Base-by-base conservation (phyloP, 108 stramenopile genomes). In the Skeletonema marinoi region DNA sequence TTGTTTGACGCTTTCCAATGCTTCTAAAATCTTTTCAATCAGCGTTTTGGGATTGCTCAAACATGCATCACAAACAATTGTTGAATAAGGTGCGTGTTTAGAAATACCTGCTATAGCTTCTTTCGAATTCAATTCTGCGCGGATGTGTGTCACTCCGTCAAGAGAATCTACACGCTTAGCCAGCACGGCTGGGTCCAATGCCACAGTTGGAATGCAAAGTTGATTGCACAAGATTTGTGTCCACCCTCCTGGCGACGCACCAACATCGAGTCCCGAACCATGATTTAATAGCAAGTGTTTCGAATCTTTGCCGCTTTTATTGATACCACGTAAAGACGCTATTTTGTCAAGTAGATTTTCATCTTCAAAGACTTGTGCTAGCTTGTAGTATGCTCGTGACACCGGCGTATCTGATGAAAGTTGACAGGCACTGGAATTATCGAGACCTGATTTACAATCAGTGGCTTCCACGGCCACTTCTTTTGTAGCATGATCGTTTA, bases 171-270 rank as follows among this genome's bases (percentile, higher is more conserved):
- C 83, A 21, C 88, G 84, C 16, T 84, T 36, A 1, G 88, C 83
- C 54, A 86, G 65, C 14, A 60, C 50, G 3, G 71, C 88, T n/a
- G 83, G 79, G 64, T 88, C 88, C 3, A 86, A 35, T 9, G 88
- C 65, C 32, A 86, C 77, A 7, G 58, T 75, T 30, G 69, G 56
- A 21, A 88, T 56, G 29, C 68, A 38, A 11, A 80, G 31, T 32
- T 60, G 60, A 32, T 73, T 48, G 38, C 64, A 70, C 63, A 88
- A 60, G 2, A 88, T 85, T 60, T 88, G 88, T 4, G 85, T 86
- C 88, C 88, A 88, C 8, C 88, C 88, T 46, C 88, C 88, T 25
- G 88, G 88, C 12, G 82, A 71, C n/a, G 88, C 82, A n/a, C 88
- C 88, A 68, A 88, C 60, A 51, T 88, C 88, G 19, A 88, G 38